These are phyloP conservation scores for Colletotrichum sp. DNA, from an alignment of 2,329 filamentous ascomycete genomes.

Conservation along the genomic window DNA sequence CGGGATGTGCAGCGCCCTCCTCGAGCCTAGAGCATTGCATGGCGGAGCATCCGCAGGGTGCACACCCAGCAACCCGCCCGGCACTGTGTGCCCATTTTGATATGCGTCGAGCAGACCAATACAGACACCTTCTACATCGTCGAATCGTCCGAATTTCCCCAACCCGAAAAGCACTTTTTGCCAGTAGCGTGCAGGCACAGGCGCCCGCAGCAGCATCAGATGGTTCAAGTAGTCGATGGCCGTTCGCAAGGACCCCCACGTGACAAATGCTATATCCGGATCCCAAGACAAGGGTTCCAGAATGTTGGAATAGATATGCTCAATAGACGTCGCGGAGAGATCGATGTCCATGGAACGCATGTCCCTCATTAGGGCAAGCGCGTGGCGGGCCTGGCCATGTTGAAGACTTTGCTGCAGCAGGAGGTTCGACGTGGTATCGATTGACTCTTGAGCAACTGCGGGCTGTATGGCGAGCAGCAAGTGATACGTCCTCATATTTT, in stretches of 20 bases:
- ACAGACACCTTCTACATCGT: slow-evolving; percentile 49
- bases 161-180: slow-evolving; percentile 47
- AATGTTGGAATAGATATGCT: slow-evolving; percentile 4
- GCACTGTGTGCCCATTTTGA: slow-evolving; percentile 24
- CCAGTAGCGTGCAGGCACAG: slow-evolving; percentile 45
- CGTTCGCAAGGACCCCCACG: neutral
- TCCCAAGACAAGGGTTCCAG: slow-evolving; percentile 5
- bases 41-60: slow-evolving; percentile 47
- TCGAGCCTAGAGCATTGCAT: neutral
- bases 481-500: slow-evolving; percentile 45
- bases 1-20: slow-evolving; percentile 26
- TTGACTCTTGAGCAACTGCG: slow-evolving; percentile 31
- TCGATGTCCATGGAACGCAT: slow-evolving; percentile 39
- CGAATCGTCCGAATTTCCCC: slow-evolving; percentile 45
- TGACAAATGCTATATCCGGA: neutral
- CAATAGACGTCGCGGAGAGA: slow-evolving; percentile 21
- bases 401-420: slow-evolving; percentile 34
- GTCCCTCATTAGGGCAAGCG: slow-evolving; percentile 40
- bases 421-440: slow-evolving; percentile 34
- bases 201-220: neutral
- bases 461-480: slow-evolving; percentile 51
- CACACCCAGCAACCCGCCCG: slow-evolving; percentile 42
- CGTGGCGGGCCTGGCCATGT: slow-evolving; percentile 26
- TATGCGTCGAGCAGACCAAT: slow-evolving; percentile 48
- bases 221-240: slow-evolving; percentile 7